Evolutionary conservation across 2,329 filamentous ascomycete genomes (phyloP), one percentile per base, ranked within the genome.

Genomic region (Aspergillus terreus): DNA sequence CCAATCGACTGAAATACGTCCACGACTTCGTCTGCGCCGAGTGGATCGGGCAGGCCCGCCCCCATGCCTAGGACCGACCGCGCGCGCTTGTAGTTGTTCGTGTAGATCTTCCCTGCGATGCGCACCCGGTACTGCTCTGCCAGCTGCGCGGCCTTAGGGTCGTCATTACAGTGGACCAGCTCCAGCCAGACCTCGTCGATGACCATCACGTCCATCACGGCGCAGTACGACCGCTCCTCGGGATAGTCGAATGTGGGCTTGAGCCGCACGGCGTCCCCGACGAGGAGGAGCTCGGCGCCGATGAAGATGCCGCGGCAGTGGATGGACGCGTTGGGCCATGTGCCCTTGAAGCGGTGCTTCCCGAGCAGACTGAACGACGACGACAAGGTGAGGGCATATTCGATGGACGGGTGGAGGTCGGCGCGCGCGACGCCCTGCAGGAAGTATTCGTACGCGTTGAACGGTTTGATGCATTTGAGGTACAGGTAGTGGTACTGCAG

Each of bases 401-500:
- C 66, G 44, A 85, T 75, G 0, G 82, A 84, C 0, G 76, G 73
- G 56, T 84, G 80, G 61, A 76, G 76, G 0, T 75, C 52, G 2
- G 71, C 59, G 25, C 72, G 67, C 0, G 72, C 60, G 4, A 75
- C 64, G 0, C 64, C 67, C 4, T 68, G 63, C 1, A 84, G 60
- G 23, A 79, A 76, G 6, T 79, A 68, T 42, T 78, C 71, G 74
- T 77, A 85, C 15, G 79, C 70, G 11, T 71, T 66, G 27, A 85
- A 78, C 0, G 83, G 82, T 14, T 82, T 76, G 11, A 80, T 78
- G 30, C 76, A 74, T 43, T 78, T 74, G 3, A 84, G 55, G 0
- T 76, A 74, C 2, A 85, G 71, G 55, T 83, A 84, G 52, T 73
- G 78, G 58, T 81, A 78, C 51, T 79, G 78, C 50, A 78, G 75